phyloP scores from a whole-genome alignment of 2,329 filamentous ascomycete genomes.

The Pseudocercospora crystallina region DNA sequence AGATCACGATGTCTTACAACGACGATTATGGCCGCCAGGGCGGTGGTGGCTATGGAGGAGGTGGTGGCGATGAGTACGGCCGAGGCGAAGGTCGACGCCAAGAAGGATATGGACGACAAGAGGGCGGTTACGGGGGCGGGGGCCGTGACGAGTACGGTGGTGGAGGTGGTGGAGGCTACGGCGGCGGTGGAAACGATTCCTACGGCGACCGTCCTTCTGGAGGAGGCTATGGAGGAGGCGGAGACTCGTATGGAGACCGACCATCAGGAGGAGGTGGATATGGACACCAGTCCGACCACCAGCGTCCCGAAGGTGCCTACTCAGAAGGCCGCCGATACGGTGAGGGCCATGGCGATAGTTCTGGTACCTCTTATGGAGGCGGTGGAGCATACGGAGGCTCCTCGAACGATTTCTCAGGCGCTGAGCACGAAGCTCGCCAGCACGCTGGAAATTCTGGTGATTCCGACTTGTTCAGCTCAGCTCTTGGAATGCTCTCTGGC shows the following conservation, averaged over 20 bases:
- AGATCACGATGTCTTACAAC: too few species aligned
- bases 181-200: conserved; percentile 14
- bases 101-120: conserved; percentile 12
- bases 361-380: conserved; percentile 45
- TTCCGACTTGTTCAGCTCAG: conserved; percentile 55
- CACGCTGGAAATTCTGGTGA: conserved; percentile 55
- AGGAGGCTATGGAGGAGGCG: conserved; percentile 22
- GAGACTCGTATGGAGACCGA: conserved; percentile 21
- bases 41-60: conserved; percentile 17
- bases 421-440: conserved; percentile 55
- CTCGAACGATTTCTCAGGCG: conserved; percentile 55
- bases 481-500: conserved; percentile 56
- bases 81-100: conserved; percentile 20
- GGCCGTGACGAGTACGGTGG: conserved; percentile 18
- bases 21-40: conserved; percentile 11
- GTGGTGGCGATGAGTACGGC: conserved; percentile 17
- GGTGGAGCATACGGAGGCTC: conserved; percentile 38
- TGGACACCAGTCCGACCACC: conserved; percentile 33
- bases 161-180: conserved; percentile 18
- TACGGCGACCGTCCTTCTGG: conserved; percentile 14
- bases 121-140: conserved; percentile 17
- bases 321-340: conserved; percentile 29
- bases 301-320: conserved; percentile 29
- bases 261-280: conserved; percentile 22
- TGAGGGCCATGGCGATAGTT: conserved; percentile 38